Evolutionary conservation across 2,329 filamentous ascomycete species (phyloP).

Genomic region (Fusarium cicatricum): DNA sequence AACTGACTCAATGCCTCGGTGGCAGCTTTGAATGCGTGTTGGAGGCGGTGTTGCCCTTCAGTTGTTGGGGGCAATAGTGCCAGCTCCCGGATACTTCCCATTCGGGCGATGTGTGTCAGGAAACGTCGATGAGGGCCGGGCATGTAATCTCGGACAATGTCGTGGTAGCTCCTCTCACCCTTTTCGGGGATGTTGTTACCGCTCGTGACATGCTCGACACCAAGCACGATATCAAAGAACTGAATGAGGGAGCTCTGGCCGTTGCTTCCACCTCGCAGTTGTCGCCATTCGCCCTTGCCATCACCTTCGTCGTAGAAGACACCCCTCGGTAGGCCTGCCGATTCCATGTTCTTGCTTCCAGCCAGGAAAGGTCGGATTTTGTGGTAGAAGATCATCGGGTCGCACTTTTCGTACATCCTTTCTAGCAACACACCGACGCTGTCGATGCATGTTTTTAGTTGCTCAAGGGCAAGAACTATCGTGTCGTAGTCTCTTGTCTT

Average conservation of each 20-base stretch:
- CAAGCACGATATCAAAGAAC: conserved; percentile 88
- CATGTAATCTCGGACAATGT: conserved; percentile 89
- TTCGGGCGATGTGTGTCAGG: conserved; percentile 71
- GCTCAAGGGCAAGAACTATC: conserved; percentile 70
- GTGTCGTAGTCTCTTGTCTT: conserved; percentile 65
- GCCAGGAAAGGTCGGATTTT: conserved; percentile 88
- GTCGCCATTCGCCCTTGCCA: conserved; percentile 72
- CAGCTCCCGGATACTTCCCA: conserved; percentile 78
- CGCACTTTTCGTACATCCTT: conserved; percentile 89
- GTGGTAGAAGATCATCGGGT: conserved; percentile 89
- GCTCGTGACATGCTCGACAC: conserved; percentile 73
- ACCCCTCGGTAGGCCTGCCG: conserved; percentile 82
- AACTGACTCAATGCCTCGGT: conserved; percentile 78
- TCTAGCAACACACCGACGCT: conserved; percentile 73
- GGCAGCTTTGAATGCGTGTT: conserved; percentile 71
- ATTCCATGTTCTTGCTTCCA: conserved; percentile 90
- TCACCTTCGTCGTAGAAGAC: conserved; percentile 83
- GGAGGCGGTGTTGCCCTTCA: conserved; percentile 56
- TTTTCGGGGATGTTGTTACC: conserved; percentile 43
- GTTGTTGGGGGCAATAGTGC: conserved; percentile 63
- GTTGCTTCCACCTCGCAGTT: conserved; percentile 90
- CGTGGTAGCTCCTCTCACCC: conserved; percentile 54
- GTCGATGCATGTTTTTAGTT: conserved; percentile 72
- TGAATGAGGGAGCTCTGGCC: conserved; percentile 93
- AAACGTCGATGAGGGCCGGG: conserved; percentile 84